Base-by-base conservation (phyloP, 1,284 basidiomycete species). In the Volvariella surrecta region DNA sequence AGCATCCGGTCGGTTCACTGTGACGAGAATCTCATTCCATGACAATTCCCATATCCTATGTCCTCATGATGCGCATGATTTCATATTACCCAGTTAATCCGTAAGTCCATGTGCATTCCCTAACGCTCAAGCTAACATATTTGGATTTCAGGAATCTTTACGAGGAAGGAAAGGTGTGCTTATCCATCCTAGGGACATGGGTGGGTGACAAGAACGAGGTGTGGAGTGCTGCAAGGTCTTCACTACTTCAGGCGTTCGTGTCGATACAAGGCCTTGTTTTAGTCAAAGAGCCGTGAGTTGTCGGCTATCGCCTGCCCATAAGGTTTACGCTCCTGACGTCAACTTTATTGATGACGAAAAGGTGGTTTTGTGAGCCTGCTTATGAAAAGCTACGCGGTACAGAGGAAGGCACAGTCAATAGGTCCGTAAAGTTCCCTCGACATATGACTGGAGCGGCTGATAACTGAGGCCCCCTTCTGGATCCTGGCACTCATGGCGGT, bases 251-350 rank as follows among this genome's bases (percentile, higher is more conserved):
- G 62, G 89, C 90, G 0, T 79, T 96, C 45, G 89, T 97, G 11
- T 94, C 90, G 11, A 95, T 96, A 42, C 92, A 95, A 56, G 91
- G 90, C 10, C 71, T 96, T 10, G 93, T 97, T 7, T 73, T 97
- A 4, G 91, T 95, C 4, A 86, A 88, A 55, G 85, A 93, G 56
- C 92, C 92, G 71, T 96, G 62, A 55, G 86, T 62, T 20, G 37
- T 40, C 20, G 17, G 11, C 37, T 2, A 8, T 41, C 8, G 20
- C 22, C 37, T 35, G 40, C 7, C 17, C 32, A 13, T 7, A 20
- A 8, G 13, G 24, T 19, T 15, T 39, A 17, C 11, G 18, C 19
- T 18, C 28, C 28, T 6, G 11, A 6, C 11, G 11, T 28, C 11
- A 7, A 37, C 19, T 19, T 34, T 49, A 6, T 46, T 24, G 13